Percentiles rank a stretch among this genome's conserved stretches.
Evolutionary conservation across 2,329 filamentous ascomycete species (phyloP).

Genomic region (Epichloe coenophiala): DNA sequence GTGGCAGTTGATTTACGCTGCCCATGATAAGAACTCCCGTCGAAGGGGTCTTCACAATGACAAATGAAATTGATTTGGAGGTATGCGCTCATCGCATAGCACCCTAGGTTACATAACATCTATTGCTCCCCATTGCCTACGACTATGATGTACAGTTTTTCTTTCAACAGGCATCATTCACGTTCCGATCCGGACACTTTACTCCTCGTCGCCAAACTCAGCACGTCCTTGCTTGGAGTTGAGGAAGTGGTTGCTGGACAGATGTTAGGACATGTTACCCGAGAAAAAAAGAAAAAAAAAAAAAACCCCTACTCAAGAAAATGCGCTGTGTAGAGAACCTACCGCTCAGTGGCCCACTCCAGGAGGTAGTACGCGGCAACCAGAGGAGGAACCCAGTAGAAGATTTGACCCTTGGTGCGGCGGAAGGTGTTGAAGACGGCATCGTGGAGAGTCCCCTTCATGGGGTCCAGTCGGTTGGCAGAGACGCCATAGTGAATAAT

Average conservation of each 20-base stretch:
- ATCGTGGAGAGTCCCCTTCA: slow-evolving; percentile 63
- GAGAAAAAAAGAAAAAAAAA: neutral
- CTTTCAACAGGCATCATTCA: slow-evolving; percentile 5
- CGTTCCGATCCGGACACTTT: slow-evolving; percentile 14
- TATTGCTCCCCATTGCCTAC: slow-evolving; percentile 25
- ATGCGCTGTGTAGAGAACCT: slow-evolving; percentile 21
- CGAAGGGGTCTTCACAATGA: neutral
- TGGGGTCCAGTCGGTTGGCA: slow-evolving; percentile 77
- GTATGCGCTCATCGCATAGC: slow-evolving; percentile 1
- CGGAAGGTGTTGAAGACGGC: slow-evolving; percentile 95
- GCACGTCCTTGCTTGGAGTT: slow-evolving; percentile 65
- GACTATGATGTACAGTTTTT: slow-evolving; percentile 26
- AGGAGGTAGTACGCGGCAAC: slow-evolving; percentile 67
- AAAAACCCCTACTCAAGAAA: no score
- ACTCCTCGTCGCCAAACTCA: slow-evolving; percentile 34
- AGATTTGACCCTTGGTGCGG: slow-evolving; percentile 70
- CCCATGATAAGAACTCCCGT: neutral
- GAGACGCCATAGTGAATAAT: slow-evolving; percentile 63
- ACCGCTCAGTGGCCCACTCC: slow-evolving; percentile 89
- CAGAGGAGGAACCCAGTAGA: slow-evolving; percentile 77
- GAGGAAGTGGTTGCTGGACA: slow-evolving; percentile 59
- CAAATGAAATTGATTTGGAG: slow-evolving; percentile 11
- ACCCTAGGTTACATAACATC: slow-evolving; percentile 15
- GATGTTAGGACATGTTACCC: neutral
- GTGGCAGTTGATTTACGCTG: neutral